Conservation (phyloP, 441 rosid species). For the Adansonia grandidieri region DNA sequence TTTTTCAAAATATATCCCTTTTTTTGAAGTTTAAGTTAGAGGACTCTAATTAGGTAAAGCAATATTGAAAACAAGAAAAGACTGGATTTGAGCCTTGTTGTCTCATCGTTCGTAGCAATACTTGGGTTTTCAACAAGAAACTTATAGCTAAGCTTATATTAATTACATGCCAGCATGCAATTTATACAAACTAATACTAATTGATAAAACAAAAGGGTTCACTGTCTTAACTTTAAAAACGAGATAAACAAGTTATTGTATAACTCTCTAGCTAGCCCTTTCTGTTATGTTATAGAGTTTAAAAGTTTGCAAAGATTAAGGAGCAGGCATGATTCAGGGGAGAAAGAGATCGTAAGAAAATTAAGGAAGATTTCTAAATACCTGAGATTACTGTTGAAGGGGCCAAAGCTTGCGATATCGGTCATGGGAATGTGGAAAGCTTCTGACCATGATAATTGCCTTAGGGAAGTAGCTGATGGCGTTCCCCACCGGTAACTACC, state of each 20-base stretch:
- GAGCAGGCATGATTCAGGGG: conserved; percentile 2
- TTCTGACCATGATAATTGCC: conserved; percentile 88
- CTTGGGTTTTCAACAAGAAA: background rate
- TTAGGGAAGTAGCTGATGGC: conserved; percentile 71
- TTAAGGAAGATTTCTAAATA: conserved; percentile 29
- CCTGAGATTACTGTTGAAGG: conserved; percentile 53
- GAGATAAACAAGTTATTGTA: background rate
- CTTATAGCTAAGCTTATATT: background rate
- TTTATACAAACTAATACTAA: background rate
- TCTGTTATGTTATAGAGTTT: background rate
- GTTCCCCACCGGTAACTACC: conserved; percentile 97
- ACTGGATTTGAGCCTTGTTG: conserved; percentile 13
- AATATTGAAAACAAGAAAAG: background rate
- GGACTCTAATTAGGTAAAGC: background rate
- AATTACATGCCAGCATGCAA: conserved; percentile 9
- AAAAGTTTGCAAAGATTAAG: conserved; percentile 11
- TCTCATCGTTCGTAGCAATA: background rate
- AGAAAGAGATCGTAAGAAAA: conserved; percentile 28
- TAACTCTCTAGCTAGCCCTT: background rate
- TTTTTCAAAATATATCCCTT: background rate
- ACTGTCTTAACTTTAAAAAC: background rate
- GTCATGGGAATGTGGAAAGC: conserved; percentile 87
- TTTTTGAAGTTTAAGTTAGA: background rate
- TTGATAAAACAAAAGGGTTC: background rate
- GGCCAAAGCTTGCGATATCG: conserved; percentile 50